A percentile compares a stretch with the other conserved stretches of the same genome.
Evolutionary conservation across 352 stramenopile species (phyloP).

Genomic region (Phytophthora pinifolia): DNA sequence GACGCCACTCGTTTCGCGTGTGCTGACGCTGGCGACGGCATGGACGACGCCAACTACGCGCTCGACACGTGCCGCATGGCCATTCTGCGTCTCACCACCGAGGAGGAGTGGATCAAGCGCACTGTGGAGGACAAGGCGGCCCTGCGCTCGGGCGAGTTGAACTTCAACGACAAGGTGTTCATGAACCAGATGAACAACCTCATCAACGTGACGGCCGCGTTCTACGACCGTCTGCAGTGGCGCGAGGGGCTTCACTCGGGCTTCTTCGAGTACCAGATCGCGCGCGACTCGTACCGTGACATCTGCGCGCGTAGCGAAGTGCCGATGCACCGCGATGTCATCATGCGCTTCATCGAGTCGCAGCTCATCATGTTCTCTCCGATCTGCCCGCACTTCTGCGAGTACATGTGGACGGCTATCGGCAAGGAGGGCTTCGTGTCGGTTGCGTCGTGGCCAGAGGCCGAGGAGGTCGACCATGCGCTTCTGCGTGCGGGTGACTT

Average conservation of each 20-base stretch:
- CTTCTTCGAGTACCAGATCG: conserved; percentile 99
- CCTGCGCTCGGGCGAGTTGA: conserved; percentile 76
- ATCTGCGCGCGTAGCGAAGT: conserved; percentile 87
- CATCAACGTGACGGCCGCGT: conserved; percentile 88
- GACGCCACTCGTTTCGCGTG: conserved; percentile 97
- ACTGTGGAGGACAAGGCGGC: conserved; percentile 84
- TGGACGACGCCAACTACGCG: conserved; percentile 99
- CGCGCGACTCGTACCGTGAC: conserved; percentile 97
- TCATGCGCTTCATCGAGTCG: conserved; percentile 93
- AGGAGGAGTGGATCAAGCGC: conserved; percentile 98
- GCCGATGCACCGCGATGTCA: conserved; percentile 92
- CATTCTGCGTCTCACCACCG: conserved; percentile 96
- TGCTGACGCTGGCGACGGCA: conserved; percentile 96
- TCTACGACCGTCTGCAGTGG: conserved; percentile 92
- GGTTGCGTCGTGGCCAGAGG: conserved; percentile 84
- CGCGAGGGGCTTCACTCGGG: conserved; percentile 97
- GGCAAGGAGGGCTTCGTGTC: conserved; percentile 93
- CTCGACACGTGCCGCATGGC: conserved; percentile 96
- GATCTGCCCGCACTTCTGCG: conserved; percentile 95
- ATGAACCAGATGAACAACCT: conserved; percentile 97
- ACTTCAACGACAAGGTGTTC: conserved; percentile 95
- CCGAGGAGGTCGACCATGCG: conserved; percentile 90
- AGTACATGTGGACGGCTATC: conserved; percentile 93
- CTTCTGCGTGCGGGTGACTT: conserved; percentile 93
- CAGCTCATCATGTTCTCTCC: conserved; percentile 95